Evolutionary conservation across 2,329 filamentous ascomycete species (phyloP).

Genomic region (Leptodontidium sp.): DNA sequence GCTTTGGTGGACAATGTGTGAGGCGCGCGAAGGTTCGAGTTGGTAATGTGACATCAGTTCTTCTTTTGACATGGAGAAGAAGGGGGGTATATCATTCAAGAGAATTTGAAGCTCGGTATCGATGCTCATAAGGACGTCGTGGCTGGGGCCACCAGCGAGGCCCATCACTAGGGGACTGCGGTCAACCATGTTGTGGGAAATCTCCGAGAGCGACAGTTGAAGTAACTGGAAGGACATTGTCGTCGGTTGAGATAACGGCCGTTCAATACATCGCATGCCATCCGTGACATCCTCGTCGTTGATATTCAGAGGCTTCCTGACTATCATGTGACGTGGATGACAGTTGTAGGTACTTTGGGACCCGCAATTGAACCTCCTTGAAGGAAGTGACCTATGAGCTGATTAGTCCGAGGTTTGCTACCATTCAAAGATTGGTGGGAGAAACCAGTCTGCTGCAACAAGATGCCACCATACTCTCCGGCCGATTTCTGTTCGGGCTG

Average conservation of each 20-base stretch:
- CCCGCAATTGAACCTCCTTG: conserved; percentile 44
- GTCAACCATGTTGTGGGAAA: conserved; percentile 49
- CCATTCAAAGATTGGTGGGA: neutral
- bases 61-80: conserved; percentile 41
- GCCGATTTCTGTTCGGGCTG: conserved; percentile 44
- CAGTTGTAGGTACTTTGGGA: conserved; percentile 48
- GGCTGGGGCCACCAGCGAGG: conserved; percentile 29
- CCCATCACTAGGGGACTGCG: conserved; percentile 41
- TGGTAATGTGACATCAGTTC: conserved; percentile 25
- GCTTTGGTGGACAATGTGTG: conserved; percentile 45
- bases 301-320: conserved; percentile 5
- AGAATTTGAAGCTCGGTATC: conserved; percentile 47
- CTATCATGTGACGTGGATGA: conserved; percentile 48
- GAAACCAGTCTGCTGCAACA: conserved; percentile 48
- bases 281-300: conserved; percentile 6
- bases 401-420: neutral
- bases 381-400: conserved; percentile 37
- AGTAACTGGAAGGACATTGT: conserved; percentile 50
- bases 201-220: conserved; percentile 47
- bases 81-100: conserved; percentile 45
- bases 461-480: conserved; percentile 52
- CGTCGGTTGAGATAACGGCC: conserved; percentile 4
- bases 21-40: conserved; percentile 35
- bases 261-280: conserved; percentile 4
- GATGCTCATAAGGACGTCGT: conserved; percentile 46